Evolutionary conservation across 768 basidiomycete species (phyloP).

Genomic region (Candolleomyces aberdarensis): DNA sequence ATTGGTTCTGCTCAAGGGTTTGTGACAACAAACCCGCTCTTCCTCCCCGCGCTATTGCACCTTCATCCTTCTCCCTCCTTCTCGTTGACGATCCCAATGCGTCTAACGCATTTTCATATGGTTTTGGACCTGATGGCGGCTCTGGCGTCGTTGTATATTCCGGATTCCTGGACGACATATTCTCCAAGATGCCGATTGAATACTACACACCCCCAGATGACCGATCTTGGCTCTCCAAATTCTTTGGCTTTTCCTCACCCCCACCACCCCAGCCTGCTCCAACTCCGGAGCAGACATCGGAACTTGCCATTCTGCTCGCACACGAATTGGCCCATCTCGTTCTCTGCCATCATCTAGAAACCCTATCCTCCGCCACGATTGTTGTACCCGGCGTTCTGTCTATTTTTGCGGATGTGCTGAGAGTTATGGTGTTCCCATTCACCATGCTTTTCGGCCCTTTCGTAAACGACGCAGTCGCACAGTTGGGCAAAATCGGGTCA

Average conservation of each 20-base stretch:
- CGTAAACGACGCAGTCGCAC: conserved; percentile 89
- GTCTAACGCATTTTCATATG: conserved; percentile 92
- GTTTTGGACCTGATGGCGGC: conserved; percentile 87
- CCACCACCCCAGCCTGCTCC: conserved; percentile 45
- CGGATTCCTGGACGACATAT: conserved; percentile 87
- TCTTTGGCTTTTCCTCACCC: conserved; percentile 46
- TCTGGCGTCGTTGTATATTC: conserved; percentile 95
- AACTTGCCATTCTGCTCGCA: conserved; percentile 86
- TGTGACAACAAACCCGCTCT: conserved; percentile 37
- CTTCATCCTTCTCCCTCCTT: conserved; percentile 87
- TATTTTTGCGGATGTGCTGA: conserved; percentile 69
- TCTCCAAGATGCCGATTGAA: conserved; percentile 43
- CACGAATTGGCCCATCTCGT: conserved; percentile 94
- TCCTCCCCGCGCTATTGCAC: conserved; percentile 58
- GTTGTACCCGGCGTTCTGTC: conserved; percentile 79
- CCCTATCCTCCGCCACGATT: conserved; percentile 80
- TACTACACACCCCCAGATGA: conserved; percentile 16
- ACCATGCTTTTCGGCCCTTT: conserved; percentile 94
- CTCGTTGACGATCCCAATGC: conserved; percentile 83
- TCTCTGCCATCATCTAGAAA: conserved; percentile 88
- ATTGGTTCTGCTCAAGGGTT: conserved; percentile 48
- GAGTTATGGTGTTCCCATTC: conserved; percentile 81
- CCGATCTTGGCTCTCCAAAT: conserved; percentile 43
- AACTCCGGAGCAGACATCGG: conserved; percentile 78
- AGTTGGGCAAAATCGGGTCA: conserved; percentile 73